A percentile compares a stretch with the other conserved stretches of the same genome.
These are phyloP conservation scores for Triticum urartu DNA, from an alignment of 176 grass and related monocot species.

Conservation along the genomic window DNA sequence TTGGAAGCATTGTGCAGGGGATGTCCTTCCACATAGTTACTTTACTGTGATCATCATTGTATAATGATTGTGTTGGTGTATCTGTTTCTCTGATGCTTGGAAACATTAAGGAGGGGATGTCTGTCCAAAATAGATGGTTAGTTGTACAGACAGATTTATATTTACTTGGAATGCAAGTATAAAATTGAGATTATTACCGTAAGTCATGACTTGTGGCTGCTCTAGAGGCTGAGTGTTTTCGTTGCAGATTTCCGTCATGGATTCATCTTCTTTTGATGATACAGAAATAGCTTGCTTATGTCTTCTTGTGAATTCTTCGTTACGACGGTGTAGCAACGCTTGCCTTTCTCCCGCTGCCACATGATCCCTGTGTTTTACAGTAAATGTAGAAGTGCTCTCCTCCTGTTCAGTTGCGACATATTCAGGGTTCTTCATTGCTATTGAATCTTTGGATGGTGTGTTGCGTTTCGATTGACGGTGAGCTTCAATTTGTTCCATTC, in stretches of 20 bases:
- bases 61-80: too few species aligned
- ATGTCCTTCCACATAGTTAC: too few species aligned
- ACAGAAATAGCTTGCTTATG: background rate
- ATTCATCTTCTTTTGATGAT: background rate
- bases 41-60: too few species aligned
- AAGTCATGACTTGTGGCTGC: background rate
- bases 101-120: background rate
- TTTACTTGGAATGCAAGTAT: background rate
- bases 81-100: too few species aligned
- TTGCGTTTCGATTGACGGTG: background rate
- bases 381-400: too few species aligned
- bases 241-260: background rate
- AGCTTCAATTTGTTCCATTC: background rate
- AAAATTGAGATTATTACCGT: background rate
- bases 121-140: background rate
- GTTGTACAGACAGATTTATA: background rate
- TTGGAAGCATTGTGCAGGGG: background rate
- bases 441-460: background rate
- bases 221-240: background rate
- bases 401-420: too few species aligned
- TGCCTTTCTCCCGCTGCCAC: too few species aligned
- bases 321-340: background rate
- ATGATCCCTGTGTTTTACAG: too few species aligned
- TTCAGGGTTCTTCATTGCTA: too few species aligned
- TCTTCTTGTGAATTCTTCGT: background rate